Base-by-base conservation (phyloP, 257 asterid species). In the Solanum infundibuliforme region DNA sequence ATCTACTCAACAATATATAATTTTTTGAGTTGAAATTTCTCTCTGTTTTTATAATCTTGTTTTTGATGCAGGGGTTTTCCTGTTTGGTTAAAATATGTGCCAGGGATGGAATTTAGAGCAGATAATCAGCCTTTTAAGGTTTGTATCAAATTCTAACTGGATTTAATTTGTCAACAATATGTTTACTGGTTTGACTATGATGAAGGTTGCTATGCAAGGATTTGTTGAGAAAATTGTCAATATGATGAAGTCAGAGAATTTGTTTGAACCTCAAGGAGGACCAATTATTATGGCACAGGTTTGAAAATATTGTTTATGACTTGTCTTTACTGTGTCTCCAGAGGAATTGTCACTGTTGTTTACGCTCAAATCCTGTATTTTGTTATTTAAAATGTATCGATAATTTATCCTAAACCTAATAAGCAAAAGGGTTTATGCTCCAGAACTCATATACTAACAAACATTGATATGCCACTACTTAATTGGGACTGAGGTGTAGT, bases 41-140 rank as follows among this genome's bases (percentile, higher is more conserved):
- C 84, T 79, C 91, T 89, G 85, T 86, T 86, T 77, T 85, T 38
- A 27, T 76, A 35, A 68, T 89, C 90, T 89, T 91, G 1, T 89
- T 88, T 72, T 87, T 89, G 69, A 87, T 90, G 89, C 94, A 97
- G 98, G 94, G 99, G 98, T 90, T 92, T 95, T 79, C 98, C 99
- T 68, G 95, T 94, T 91, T 97, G 98, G 98, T 91, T 97, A 72
- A 95, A 94, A 88, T 95, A 93, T 91, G 96, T 95, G 4, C 98
- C 98, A 0, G 98, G 96, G 20, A 94, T 97, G 0, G 95, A 94
- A 75, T 95, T 97, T 89, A 93, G 99, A 89, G 94, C 98, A 68
- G 95, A 95, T 87, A 97, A 97, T 76, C 88, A 89, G 46, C 98
- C 98, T 85, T 97, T 97, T 89, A 92, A 95, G 98, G 99, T 96